Conservation (phyloP, 139 green algal genomes). For the Micromonas commoda region DNA sequence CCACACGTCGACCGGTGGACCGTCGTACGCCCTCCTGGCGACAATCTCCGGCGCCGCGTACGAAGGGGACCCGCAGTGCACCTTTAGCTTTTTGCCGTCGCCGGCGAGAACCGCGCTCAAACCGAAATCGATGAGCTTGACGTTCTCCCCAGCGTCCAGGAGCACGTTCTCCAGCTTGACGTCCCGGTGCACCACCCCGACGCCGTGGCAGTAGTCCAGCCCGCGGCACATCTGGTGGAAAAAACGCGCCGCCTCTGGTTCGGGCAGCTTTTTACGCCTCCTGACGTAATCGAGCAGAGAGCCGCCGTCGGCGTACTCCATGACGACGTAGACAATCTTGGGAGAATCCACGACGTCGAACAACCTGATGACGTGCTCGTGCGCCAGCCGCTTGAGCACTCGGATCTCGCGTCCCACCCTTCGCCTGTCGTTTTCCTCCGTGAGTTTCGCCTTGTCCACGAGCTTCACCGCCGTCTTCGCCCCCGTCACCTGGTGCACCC, state of each 20-base stretch:
- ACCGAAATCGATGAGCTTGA: slow-evolving; percentile 42
- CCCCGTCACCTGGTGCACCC: slow-evolving; percentile 56
- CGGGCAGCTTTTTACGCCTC: slow-evolving; percentile 60
- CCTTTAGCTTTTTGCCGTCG: slow-evolving; percentile 30
- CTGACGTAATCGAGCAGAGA: slow-evolving; percentile 82
- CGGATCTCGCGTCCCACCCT: slow-evolving; percentile 69
- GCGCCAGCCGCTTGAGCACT: slow-evolving; percentile 65
- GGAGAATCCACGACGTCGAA: slow-evolving; percentile 67
- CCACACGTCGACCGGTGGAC: slow-evolving; percentile 68
- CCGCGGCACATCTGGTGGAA: slow-evolving; percentile 54
- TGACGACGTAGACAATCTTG: slow-evolving; percentile 67
- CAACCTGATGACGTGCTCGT: slow-evolving; percentile 57
- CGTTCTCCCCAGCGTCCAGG: slow-evolving; percentile 50
- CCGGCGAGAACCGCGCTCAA: slow-evolving; percentile 25
- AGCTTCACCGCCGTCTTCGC: slow-evolving; percentile 75
- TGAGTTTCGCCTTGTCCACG: slow-evolving; percentile 71
- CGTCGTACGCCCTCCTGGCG: slow-evolving; percentile 42
- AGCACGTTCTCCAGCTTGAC: slow-evolving; percentile 90
- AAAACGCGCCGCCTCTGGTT: slow-evolving; percentile 60
- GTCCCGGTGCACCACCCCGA: slow-evolving; percentile 57
- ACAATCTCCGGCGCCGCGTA: slow-evolving; percentile 45
- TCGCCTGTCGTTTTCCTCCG: slow-evolving; percentile 50
- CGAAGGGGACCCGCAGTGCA: slow-evolving; percentile 40
- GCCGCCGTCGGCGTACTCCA: slow-evolving; percentile 74
- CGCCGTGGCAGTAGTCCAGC: slow-evolving; percentile 66